A percentile compares a stretch with the other conserved stretches of the same genome.
These are phyloP conservation scores for Penicillium silybi DNA, from an alignment of 495 filamentous ascomycete genomes.

Conservation along the genomic window DNA sequence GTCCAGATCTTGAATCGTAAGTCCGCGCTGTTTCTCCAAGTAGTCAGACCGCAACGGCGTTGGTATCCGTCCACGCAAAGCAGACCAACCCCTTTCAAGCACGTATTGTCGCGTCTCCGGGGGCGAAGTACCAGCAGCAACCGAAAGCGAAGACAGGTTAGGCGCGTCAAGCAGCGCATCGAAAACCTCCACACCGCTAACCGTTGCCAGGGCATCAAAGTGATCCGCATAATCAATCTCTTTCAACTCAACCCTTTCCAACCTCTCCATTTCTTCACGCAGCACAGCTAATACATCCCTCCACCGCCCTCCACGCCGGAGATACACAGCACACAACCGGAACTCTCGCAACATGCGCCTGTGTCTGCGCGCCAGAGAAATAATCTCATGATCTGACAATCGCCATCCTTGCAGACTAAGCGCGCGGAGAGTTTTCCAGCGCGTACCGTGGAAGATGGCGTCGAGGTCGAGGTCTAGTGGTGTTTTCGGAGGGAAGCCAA, in stretches of 20 bases:
- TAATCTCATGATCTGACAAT: constrained; percentile 56
- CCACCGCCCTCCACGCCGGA: constrained; percentile 59
- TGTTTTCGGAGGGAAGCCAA: constrained; percentile 57
- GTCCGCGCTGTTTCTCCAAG: constrained; percentile 19
- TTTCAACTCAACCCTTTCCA: constrained; percentile 59
- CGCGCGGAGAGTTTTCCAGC: constrained; percentile 57
- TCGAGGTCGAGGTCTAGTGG: constrained; percentile 57
- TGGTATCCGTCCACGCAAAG: neutral
- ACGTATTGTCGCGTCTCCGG: neutral
- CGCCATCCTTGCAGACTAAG: constrained; percentile 66
- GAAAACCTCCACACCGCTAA: constrained; percentile 25
- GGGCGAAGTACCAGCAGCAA: constrained; percentile 10
- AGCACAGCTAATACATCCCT: constrained; percentile 55
- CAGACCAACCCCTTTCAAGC: neutral
- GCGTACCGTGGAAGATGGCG: constrained; percentile 58
- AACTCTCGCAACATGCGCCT: constrained; percentile 52
- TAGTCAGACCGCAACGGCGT: constrained; percentile 18
- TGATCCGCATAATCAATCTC: constrained; percentile 57
- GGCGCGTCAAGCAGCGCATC: constrained; percentile 1
- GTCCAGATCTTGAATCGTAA: constrained; percentile 47
- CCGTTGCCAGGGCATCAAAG: constrained; percentile 41
- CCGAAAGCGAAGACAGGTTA: constrained; percentile 9
- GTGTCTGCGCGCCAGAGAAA: constrained; percentile 54
- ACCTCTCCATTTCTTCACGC: constrained; percentile 51
- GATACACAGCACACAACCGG: constrained; percentile 52